phyloP scores from a whole-genome alignment of 2,329 filamentous ascomycete genomes.

The Ophiostoma novo-ulmi region DNA sequence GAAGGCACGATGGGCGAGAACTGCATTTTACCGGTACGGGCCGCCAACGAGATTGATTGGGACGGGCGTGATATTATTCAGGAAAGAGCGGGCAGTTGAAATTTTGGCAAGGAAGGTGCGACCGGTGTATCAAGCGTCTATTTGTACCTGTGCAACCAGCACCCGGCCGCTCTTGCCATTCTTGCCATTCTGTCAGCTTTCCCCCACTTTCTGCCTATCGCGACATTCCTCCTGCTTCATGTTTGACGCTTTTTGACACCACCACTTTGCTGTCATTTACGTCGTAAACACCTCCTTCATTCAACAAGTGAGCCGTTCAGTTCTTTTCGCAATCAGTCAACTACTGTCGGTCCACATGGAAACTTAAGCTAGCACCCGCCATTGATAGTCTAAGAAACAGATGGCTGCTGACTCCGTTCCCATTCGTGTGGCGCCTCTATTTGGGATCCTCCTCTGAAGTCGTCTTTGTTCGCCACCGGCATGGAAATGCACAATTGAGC shows the following conservation, averaged over 20 bases:
- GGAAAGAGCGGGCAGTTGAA: background rate
- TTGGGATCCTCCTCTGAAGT: background rate
- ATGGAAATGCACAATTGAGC: slow-evolving; percentile 11
- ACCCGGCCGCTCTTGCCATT: slow-evolving; percentile 5
- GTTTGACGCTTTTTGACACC: background rate
- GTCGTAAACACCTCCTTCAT: background rate
- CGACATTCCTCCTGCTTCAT: background rate
- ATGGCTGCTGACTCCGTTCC: background rate
- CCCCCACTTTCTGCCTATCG: background rate
- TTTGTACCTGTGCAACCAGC: background rate
- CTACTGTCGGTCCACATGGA: background rate
- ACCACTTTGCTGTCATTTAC: background rate
- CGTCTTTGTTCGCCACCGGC: slow-evolving; percentile 23
- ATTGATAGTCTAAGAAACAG: background rate
- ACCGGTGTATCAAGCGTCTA: background rate
- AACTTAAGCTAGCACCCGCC: background rate
- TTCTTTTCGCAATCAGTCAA: background rate
- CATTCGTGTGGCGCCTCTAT: background rate
- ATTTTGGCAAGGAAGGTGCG: background rate
- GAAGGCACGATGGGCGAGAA: slow-evolving; percentile 6
- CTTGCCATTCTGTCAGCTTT: background rate
- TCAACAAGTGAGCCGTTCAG: background rate
- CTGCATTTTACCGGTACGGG: background rate
- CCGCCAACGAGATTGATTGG: background rate
- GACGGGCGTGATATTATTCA: background rate